Evolutionary conservation across 2,329 filamentous ascomycete species (phyloP).

Genomic region (Zasmidium angulare): DNA sequence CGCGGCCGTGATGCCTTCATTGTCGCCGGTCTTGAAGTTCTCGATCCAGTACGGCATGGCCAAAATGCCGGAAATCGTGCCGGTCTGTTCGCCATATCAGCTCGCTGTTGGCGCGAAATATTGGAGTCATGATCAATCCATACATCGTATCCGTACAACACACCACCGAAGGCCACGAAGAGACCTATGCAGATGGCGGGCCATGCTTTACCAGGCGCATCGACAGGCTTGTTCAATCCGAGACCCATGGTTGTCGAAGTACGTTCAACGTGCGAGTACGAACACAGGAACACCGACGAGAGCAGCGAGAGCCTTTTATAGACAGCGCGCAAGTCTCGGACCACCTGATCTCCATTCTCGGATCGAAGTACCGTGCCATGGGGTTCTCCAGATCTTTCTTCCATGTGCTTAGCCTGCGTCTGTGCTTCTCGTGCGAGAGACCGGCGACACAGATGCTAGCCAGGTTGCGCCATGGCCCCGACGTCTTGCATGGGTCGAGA

Average conservation of each 20-base stretch:
- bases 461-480: too few species aligned
- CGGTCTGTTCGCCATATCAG: slow-evolving; percentile 5
- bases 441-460: too few species aligned
- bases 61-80: slow-evolving; percentile 46
- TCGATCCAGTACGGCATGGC: slow-evolving; percentile 23
- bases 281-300: too few species aligned
- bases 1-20: slow-evolving; percentile 42
- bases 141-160: slow-evolving; percentile 34
- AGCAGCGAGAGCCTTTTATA: too few species aligned
- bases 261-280: too few species aligned
- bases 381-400: too few species aligned
- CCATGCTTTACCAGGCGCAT: slow-evolving; percentile 30
- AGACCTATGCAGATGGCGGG: slow-evolving; percentile 45
- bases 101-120: not conserved
- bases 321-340: too few species aligned
- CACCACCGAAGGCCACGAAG: slow-evolving; percentile 41
- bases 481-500: too few species aligned
- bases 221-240: slow-evolving; percentile 19
- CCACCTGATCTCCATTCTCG: too few species aligned
- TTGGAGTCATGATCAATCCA: not conserved
- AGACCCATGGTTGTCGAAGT: slow-evolving; percentile 10
- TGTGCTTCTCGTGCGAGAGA: too few species aligned
- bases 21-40: slow-evolving; percentile 32
- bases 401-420: too few species aligned
- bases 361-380: too few species aligned